Evolutionary conservation across 305 asterid genomes (phyloP).

Genomic region (Petunia hybrid): DNA sequence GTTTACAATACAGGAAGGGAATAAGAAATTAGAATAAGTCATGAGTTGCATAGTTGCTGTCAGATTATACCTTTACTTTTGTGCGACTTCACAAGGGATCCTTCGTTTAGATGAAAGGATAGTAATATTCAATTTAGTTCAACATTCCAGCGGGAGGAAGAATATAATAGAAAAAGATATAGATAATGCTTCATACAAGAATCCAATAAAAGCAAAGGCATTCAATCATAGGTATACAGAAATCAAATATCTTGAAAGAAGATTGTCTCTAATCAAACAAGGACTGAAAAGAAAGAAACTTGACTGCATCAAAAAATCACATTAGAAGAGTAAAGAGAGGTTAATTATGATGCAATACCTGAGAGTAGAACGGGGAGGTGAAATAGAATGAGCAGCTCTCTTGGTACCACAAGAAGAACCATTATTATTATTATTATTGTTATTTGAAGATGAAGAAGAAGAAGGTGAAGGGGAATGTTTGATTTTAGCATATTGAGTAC

Average conservation of each 20-base stretch:
- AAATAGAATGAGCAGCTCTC: conserved; percentile 73
- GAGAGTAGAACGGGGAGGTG: conserved; percentile 76
- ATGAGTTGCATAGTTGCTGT: neutral
- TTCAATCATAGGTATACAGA: conserved; percentile 12
- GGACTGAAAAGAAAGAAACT: neutral
- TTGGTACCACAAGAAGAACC: conserved; percentile 63
- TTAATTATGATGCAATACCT: conserved; percentile 44
- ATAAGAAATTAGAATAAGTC: neutral
- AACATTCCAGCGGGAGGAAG: neutral
- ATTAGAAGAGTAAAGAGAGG: neutral
- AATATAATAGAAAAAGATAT: neutral
- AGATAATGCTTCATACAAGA: neutral
- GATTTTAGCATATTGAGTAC: conserved; percentile 66
- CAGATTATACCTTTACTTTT: neutral
- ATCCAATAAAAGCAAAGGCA: conserved; percentile 18
- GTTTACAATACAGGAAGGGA: neutral
- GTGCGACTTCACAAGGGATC: conserved; percentile 16
- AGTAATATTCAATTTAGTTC: neutral
- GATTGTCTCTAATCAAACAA: neutral
- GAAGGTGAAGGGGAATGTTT: conserved; percentile 63
- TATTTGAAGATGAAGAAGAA: conserved; percentile 58
- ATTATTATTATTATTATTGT: conserved; percentile 44
- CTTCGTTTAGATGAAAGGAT: conserved; percentile 7
- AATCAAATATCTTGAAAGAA: neutral
- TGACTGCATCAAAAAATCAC: neutral